These are phyloP conservation scores for Letharia columbiana DNA, from an alignment of 495 filamentous ascomycete genomes.

Conservation along the genomic window DNA sequence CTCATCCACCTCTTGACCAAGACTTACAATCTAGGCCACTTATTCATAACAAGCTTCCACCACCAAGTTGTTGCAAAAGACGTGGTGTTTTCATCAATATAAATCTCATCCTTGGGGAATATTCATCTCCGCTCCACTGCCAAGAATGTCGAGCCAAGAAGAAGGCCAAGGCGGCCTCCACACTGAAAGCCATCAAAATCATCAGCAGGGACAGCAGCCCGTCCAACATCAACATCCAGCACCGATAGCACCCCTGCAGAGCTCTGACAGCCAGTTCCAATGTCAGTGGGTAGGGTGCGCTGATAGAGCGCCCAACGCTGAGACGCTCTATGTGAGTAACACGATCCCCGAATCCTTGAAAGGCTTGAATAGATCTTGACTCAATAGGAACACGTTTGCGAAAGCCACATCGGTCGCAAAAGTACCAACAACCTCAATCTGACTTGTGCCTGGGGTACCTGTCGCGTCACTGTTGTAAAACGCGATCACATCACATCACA, in stretches of 20 bases:
- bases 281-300: slow-evolving; percentile 85
- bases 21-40: background rate
- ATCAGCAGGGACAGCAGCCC: slow-evolving; percentile 24
- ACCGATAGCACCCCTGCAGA: slow-evolving; percentile 16
- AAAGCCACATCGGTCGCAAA: slow-evolving; percentile 96
- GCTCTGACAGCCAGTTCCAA: slow-evolving; percentile 34
- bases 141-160: slow-evolving; percentile 8
- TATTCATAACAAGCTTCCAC: background rate
- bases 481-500: slow-evolving; percentile 99
- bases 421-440: slow-evolving; percentile 98
- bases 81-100: background rate
- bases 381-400: slow-evolving; percentile 89
- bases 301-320: slow-evolving; percentile 70
- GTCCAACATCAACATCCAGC: slow-evolving; percentile 30
- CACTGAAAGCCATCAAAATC: slow-evolving; percentile 12
- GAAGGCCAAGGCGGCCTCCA: slow-evolving; percentile 15
- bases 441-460: slow-evolving; percentile 94
- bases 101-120: background rate
- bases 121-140: slow-evolving; percentile 4
- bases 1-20: background rate
- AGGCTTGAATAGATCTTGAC: slow-evolving; percentile 11
- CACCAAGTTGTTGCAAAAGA: background rate
- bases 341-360: slow-evolving; percentile 13
- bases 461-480: slow-evolving; percentile 94
- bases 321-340: slow-evolving; percentile 79